phyloP scores from a whole-genome alignment of 2,329 filamentous ascomycete species.

The Tolypocladium capitatum region DNA sequence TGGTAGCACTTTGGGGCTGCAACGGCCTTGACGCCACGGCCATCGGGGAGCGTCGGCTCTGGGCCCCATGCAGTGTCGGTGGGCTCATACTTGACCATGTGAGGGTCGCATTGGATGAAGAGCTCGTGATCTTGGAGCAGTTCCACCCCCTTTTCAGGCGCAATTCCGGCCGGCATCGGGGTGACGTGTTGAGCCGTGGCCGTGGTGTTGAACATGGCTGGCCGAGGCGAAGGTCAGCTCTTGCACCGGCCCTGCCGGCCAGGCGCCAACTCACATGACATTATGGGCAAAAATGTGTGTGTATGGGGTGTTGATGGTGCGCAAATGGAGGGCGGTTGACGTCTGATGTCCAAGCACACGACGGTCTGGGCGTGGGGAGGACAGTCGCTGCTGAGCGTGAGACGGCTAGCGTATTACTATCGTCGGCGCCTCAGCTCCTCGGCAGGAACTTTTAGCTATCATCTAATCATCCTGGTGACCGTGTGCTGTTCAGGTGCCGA shows the following conservation, averaged over 20 bases:
- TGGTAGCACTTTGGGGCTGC: slow-evolving; percentile 26
- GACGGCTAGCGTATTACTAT: not conserved
- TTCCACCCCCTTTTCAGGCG: slow-evolving; percentile 23
- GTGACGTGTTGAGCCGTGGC: slow-evolving; percentile 28
- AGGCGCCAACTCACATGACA: slow-evolving; percentile 8
- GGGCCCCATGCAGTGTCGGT: slow-evolving; percentile 16
- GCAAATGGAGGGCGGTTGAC: not conserved
- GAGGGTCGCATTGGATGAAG: slow-evolving; percentile 39
- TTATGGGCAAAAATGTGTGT: not conserved
- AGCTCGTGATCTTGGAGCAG: slow-evolving; percentile 38
- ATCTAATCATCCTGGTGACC: not conserved
- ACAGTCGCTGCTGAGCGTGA: not conserved
- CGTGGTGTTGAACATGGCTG: slow-evolving; percentile 30
- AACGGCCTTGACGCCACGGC: slow-evolving; percentile 10
- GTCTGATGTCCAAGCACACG: not conserved
- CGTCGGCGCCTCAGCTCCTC: not conserved
- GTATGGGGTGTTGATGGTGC: not conserved
- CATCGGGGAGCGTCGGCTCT: slow-evolving; percentile 16
- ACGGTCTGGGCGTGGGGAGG: not conserved
- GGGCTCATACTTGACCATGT: slow-evolving; percentile 29
- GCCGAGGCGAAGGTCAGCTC: not conserved
- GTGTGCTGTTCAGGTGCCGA: not conserved
- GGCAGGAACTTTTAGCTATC: not conserved
- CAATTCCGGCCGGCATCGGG: slow-evolving; percentile 24
- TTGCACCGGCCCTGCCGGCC: not conserved